Evolutionary conservation across 75 land plant species (phyloP).

Genomic region (Pinus tabuliformis): DNA sequence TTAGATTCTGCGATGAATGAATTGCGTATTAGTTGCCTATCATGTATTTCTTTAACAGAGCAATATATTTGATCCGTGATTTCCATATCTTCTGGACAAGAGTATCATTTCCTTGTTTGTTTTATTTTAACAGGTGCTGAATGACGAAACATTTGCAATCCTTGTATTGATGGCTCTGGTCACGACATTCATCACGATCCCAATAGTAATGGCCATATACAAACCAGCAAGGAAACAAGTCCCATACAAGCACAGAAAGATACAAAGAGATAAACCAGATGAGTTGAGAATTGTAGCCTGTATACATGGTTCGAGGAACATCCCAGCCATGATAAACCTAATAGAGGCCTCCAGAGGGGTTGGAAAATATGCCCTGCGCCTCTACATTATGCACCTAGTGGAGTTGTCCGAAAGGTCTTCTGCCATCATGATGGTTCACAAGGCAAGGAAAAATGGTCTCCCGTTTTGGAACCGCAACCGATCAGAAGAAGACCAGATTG

Average conservation of each 20-base stretch:
- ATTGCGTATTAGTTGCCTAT: too few species aligned
- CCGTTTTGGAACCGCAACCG: slow-evolving; percentile 42
- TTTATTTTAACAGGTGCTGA: slow-evolving; percentile 33
- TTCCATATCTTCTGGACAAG: too few species aligned
- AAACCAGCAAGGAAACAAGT: slow-evolving; percentile 47
- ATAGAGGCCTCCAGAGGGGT: slow-evolving; percentile 65
- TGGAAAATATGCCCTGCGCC: slow-evolving; percentile 17
- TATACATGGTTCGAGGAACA: slow-evolving; percentile 51
- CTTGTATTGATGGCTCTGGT: slow-evolving; percentile 66
- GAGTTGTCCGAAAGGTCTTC: slow-evolving; percentile 57
- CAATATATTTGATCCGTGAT: too few species aligned
- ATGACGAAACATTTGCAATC: slow-evolving; percentile 61
- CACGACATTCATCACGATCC: slow-evolving; percentile 90
- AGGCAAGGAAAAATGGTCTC: slow-evolving; percentile 29
- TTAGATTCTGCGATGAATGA: too few species aligned
- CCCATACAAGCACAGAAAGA: slow-evolving; percentile 33
- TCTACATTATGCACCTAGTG: slow-evolving; percentile 57
- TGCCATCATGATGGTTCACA: slow-evolving; percentile 44
- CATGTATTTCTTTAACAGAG: too few species aligned
- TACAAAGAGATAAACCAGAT: slow-evolving; percentile 25
- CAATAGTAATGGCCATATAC: slow-evolving; percentile 62
- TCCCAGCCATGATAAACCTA: slow-evolving; percentile 70
- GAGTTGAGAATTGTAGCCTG: slow-evolving; percentile 70
- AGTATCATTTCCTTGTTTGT: too few species aligned
- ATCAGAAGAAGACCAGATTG: slow-evolving; percentile 13